Evolutionary conservation across 2,329 filamentous ascomycete species (phyloP).

Genomic region (Fusarium bactridioides): DNA sequence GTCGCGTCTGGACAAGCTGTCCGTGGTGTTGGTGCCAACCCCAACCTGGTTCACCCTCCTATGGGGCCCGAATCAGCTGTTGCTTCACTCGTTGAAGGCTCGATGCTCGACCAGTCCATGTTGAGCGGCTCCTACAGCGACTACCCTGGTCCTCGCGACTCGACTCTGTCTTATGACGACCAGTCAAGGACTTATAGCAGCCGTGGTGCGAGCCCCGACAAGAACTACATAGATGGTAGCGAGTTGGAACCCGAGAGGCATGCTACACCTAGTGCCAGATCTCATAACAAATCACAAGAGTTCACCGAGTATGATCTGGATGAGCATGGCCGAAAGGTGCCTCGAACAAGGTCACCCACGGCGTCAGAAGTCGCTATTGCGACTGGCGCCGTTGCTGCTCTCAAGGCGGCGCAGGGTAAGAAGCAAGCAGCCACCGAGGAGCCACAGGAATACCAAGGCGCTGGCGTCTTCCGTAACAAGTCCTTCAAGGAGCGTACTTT

Average conservation of each 20-base stretch:
- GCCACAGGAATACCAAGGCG: constrained; percentile 52
- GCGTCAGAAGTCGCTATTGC: constrained; percentile 66
- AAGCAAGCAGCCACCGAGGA: constrained; percentile 50
- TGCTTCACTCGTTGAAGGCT: constrained; percentile 84
- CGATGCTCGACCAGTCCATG: constrained; percentile 71
- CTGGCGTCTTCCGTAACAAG: constrained; percentile 65
- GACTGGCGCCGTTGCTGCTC: constrained; percentile 61
- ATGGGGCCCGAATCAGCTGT: constrained; percentile 86
- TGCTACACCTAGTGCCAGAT: constrained; percentile 50
- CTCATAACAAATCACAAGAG: constrained; percentile 53
- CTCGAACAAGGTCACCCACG: constrained; percentile 58
- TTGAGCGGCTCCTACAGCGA: constrained; percentile 65
- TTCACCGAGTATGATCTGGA: constrained; percentile 66
- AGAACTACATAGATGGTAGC: constrained; percentile 52
- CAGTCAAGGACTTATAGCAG: constrained; percentile 44
- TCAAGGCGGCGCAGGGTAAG: constrained; percentile 59
- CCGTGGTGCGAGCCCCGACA: constrained; percentile 52
- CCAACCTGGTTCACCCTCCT: constrained; percentile 76
- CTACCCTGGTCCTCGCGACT: constrained; percentile 52
- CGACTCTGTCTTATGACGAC: constrained; percentile 45
- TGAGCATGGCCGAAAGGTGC: constrained; percentile 65
- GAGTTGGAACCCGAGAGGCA: constrained; percentile 51
- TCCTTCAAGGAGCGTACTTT: constrained; percentile 73
- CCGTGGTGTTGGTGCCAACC: constrained; percentile 74
- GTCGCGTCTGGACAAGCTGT: constrained; percentile 74